Conservation (phyloP, 139 green algal species). For the Gonium pectorale region DNA sequence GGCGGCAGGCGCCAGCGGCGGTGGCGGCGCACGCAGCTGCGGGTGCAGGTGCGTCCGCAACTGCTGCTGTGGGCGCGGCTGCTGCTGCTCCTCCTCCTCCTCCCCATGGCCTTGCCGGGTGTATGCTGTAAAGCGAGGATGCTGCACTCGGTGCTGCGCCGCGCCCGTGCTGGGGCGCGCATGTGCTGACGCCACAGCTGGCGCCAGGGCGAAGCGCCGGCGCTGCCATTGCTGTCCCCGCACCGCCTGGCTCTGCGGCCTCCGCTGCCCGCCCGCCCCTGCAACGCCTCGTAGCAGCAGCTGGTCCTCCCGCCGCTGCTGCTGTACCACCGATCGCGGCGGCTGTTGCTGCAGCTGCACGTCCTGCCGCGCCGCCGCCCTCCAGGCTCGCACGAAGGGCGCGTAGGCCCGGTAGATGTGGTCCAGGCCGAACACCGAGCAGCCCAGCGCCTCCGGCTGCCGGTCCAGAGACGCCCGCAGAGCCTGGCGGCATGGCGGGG, state of each 20-base stretch:
- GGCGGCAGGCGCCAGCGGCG: background rate
- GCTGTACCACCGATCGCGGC: conserved; percentile 1
- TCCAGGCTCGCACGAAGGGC: conserved; percentile 45
- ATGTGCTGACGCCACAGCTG: too few relatives aligned
- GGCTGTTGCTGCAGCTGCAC: background rate
- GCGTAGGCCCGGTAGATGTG: conserved; percentile 71
- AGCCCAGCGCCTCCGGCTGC: conserved; percentile 63
- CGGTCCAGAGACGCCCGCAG: conserved; percentile 72
- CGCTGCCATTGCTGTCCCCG: too few relatives aligned
- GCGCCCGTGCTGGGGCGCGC: too few relatives aligned
- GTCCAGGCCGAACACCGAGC: conserved; percentile 85
- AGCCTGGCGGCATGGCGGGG: conserved; percentile 51
- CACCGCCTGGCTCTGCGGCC: too few relatives aligned
- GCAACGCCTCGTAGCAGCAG: too few relatives aligned
- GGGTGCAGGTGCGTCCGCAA: background rate
- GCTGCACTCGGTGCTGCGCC: too few relatives aligned
- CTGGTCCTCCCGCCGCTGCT: background rate
- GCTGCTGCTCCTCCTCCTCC: background rate
- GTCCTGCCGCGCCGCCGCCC: background rate
- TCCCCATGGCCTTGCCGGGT: background rate
- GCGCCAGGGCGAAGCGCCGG: too few relatives aligned
- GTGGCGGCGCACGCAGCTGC: background rate
- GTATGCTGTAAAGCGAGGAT: too few relatives aligned
- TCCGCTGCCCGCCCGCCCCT: too few relatives aligned
- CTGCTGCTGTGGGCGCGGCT: background rate